phyloP scores from a whole-genome alignment of 169 alveolate genomes.

The Plasmodium gonderi region DNA sequence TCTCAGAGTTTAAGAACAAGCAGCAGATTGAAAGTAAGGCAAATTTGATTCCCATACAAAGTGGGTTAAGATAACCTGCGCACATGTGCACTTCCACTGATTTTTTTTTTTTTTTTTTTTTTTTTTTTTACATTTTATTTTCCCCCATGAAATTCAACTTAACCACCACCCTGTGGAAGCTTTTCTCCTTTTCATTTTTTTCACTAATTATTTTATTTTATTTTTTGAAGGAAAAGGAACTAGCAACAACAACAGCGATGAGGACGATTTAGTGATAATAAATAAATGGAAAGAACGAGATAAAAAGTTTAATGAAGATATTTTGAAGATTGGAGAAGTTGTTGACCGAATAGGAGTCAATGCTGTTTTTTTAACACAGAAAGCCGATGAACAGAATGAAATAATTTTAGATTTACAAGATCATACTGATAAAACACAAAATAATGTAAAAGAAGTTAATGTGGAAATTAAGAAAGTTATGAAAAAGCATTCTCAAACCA shows the following conservation, averaged over 20 bases:
- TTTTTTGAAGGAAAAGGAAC: slow-evolving; percentile 60
- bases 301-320: slow-evolving; percentile 80
- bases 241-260: slow-evolving; percentile 70
- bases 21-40: slow-evolving; percentile 26
- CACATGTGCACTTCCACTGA: no score
- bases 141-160: no score
- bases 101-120: background rate
- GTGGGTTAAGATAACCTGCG: no score
- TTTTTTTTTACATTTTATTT: background rate
- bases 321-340: slow-evolving; percentile 85
- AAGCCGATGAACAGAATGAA: slow-evolving; percentile 61
- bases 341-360: slow-evolving; percentile 83
- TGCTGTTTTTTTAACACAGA: slow-evolving; percentile 36
- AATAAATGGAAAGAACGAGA: slow-evolving; percentile 82
- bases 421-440: slow-evolving; percentile 75
- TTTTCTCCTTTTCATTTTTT: background rate
- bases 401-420: slow-evolving; percentile 75
- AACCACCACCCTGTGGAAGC: no score
- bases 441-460: slow-evolving; percentile 76
- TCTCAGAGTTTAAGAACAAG: slow-evolving; percentile 27
- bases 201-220: background rate
- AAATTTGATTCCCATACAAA: background rate
- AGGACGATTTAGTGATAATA: slow-evolving; percentile 76
- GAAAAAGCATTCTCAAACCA: slow-evolving; percentile 54
- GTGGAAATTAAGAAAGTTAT: slow-evolving; percentile 54